phyloP scores from a whole-genome alignment of 257 asterid species.

The Cruciata laevipes region DNA sequence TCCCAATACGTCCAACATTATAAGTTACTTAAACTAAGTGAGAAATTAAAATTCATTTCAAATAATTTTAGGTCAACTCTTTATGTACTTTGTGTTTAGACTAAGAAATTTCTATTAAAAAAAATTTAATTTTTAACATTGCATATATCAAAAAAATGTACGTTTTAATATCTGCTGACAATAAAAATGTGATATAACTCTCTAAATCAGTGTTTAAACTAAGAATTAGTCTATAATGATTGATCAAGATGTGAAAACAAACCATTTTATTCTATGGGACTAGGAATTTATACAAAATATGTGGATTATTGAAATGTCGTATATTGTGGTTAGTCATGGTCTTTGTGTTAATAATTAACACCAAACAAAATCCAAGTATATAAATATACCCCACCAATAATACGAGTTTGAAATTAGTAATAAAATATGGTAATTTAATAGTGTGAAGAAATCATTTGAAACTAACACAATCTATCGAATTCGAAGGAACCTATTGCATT shows the following conservation, averaged over 20 bases:
- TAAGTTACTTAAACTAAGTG: conserved; percentile 9
- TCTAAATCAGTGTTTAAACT: not conserved
- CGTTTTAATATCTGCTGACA: too few relatives aligned
- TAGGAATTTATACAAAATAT: not conserved
- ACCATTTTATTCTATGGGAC: not conserved
- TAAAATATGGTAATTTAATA: conserved; percentile 14
- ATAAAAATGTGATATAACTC: too few relatives aligned
- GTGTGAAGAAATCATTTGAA: conserved; percentile 20
- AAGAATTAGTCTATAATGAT: not conserved
- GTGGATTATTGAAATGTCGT: not conserved
- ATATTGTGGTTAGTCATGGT: not conserved
- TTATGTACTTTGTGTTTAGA: not conserved
- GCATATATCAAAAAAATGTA: too few relatives aligned
- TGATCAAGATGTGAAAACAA: conserved; percentile 4
- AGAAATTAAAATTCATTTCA: not conserved
- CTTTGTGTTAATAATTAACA: conserved; percentile 21
- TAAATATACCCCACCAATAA: conserved; percentile 40
- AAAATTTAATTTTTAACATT: too few relatives aligned
- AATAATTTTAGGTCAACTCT: conserved; percentile 29
- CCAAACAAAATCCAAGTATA: conserved; percentile 29
- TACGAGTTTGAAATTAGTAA: not conserved
- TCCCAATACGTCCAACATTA: conserved; percentile 33
- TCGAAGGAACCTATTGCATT: conserved; percentile 27
- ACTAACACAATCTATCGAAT: conserved; percentile 27
- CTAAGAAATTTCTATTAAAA: too few relatives aligned